Conservation (phyloP, 2,329 filamentous ascomycete species). For the Clonostachys byssicola region DNA sequence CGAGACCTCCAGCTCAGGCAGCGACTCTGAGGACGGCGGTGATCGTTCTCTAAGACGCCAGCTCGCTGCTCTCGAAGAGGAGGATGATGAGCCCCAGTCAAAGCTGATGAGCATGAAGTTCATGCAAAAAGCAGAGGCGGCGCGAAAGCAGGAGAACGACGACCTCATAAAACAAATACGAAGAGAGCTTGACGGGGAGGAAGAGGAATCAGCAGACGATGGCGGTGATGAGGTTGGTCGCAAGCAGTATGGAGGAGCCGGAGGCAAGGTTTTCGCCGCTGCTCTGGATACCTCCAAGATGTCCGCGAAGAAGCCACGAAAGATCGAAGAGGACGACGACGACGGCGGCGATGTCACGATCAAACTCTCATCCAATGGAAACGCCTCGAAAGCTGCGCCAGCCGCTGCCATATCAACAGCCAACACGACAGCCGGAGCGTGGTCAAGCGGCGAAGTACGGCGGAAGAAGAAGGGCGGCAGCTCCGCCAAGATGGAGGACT, state of each 20-base stretch:
- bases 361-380: constrained; percentile 11
- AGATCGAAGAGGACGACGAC: constrained; percentile 15
- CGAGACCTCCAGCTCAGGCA: constrained; percentile 36
- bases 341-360: constrained; percentile 18
- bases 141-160: constrained; percentile 75
- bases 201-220: constrained; percentile 46
- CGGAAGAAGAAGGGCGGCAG: constrained; percentile 29
- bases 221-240: constrained; percentile 62
- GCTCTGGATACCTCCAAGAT: constrained; percentile 19
- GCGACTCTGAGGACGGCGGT: constrained; percentile 54
- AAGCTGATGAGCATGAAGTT: constrained; percentile 84
- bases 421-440: constrained; percentile 26
- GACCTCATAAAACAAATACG: constrained; percentile 67
- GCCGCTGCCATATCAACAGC: background rate
- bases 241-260: constrained; percentile 57
- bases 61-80: constrained; percentile 33
- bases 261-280: constrained; percentile 20
- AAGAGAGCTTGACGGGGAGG: constrained; percentile 64
- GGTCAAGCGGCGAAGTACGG: constrained; percentile 31
- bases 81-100: constrained; percentile 52
- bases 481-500: constrained; percentile 22
- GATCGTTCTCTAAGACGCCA: constrained; percentile 45
- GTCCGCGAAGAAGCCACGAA: constrained; percentile 18
- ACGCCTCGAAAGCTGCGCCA: constrained; percentile 9
- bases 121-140: constrained; percentile 85